A percentile compares a stretch with the other conserved stretches of the same genome.
These are phyloP conservation scores for Monosporascus cannonballus DNA, from an alignment of 2,329 filamentous ascomycete species.

Conservation along the genomic window DNA sequence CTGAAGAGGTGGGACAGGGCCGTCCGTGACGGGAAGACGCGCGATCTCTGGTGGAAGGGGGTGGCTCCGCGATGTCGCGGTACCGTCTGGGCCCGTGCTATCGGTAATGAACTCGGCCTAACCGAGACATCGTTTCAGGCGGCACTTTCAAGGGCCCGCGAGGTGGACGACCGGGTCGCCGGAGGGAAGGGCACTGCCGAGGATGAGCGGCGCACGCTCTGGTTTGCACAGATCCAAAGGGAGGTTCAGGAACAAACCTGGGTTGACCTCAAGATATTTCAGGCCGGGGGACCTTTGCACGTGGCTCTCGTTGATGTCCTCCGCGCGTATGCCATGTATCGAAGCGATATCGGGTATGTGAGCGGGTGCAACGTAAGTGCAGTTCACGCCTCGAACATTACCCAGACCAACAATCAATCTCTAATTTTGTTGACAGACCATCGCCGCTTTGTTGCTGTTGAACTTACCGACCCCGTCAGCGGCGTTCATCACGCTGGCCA, in stretches of 20 bases:
- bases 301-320: slow-evolving; percentile 64
- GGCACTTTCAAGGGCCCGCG: slow-evolving; percentile 61
- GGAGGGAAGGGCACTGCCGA: slow-evolving; percentile 45
- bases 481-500: slow-evolving; percentile 67
- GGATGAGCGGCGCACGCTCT: slow-evolving; percentile 49
- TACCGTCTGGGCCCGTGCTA: slow-evolving; percentile 62
- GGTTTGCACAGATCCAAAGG: slow-evolving; percentile 57
- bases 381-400: background rate
- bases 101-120: slow-evolving; percentile 68
- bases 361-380: slow-evolving; percentile 64
- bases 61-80: slow-evolving; percentile 66
- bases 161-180: slow-evolving; percentile 51
- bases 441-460: slow-evolving; percentile 67
- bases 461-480: slow-evolving; percentile 59
- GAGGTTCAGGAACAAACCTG: slow-evolving; percentile 62
- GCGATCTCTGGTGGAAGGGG: slow-evolving; percentile 79
- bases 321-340: slow-evolving; percentile 75
- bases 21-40: slow-evolving; percentile 61
- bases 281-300: slow-evolving; percentile 59
- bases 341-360: slow-evolving; percentile 74
- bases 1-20: slow-evolving; percentile 70
- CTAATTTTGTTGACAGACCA: slow-evolving; percentile 42
- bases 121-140: slow-evolving; percentile 63
- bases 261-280: slow-evolving; percentile 68
- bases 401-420: background rate